Conservation (phyloP, 225 moss, liverwort and hornwort genomes). For the Marchantia polymorpha region DNA sequence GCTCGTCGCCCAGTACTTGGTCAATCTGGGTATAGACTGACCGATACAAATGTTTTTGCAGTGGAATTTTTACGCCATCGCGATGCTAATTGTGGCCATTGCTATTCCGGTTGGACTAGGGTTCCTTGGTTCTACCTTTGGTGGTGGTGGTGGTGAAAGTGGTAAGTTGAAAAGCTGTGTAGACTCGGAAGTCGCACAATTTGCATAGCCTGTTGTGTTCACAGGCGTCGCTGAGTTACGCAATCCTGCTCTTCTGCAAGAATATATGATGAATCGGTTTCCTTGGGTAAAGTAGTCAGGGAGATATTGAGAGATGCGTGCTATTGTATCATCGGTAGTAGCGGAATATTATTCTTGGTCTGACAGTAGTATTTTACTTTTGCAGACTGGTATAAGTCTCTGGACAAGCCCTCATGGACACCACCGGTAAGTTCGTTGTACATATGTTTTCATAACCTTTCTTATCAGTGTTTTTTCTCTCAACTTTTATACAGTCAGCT, state of each 20-base stretch:
- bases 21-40: not conserved
- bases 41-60: constrained; percentile 29
- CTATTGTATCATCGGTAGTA: not conserved
- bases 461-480: not conserved
- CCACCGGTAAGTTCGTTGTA: constrained; percentile 56
- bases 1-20: no score
- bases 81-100: constrained; percentile 48
- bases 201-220: not conserved
- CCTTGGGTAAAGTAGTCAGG: not conserved
- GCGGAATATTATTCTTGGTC: not conserved
- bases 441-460: no score
- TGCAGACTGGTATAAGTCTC: constrained; percentile 73
- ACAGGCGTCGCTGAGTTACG: not conserved
- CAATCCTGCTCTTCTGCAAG: not conserved
- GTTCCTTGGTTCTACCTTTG: constrained; percentile 36
- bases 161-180: constrained; percentile 36
- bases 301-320: not conserved
- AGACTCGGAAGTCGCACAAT: not conserved
- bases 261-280: not conserved
- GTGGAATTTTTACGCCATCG: constrained; percentile 49
- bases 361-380: not conserved
- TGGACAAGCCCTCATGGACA: constrained; percentile 95
- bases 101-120: constrained; percentile 58
- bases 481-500: not conserved
- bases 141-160: constrained; percentile 53